Evolutionary conservation across 805 yeast genomes (phyloP), one percentile per base, ranked within the genome.

Genomic region (Candida manassasensis): DNA sequence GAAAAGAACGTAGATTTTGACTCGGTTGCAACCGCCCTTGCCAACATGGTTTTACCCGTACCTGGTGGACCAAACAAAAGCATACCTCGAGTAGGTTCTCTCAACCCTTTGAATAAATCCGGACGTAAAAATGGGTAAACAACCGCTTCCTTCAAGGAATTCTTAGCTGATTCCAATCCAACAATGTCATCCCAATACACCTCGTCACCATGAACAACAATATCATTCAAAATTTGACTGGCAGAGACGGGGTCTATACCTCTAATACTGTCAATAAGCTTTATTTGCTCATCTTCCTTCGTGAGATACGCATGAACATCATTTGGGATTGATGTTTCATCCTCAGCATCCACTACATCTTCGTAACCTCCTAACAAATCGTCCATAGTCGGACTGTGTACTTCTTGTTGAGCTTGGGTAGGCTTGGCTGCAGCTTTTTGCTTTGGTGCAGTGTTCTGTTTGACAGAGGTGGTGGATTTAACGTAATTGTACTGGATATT

Each of bases 61-160:
- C 98, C 98, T 0, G 97, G 97, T 2, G 98, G 97, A 0, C 98
- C 98, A 65, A 88, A 90, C 27, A 90, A 61, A 14, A 90, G 68
- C 95, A 93, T 87, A n/a, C 97, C 97, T 39, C 95, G 66, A 0
- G 95, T 89, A 0, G 97, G 97, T 61, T 89, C 97, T 47, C 97
- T 70, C 35, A 90, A 63, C 0, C 97, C 97, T 40, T 77, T 75
- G 55, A 90, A 93, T 38, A 90, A 67, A 59, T 90, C 97, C 0
- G 97, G 98, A 34, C 97, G 71, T 44, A 93, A 61, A 52, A 90
- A 89, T 16, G 98, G 98, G 55, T 89, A 90, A 10, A 90, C 97
- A 3, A 93, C 96, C 0, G 97, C 85, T 55, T 90, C 98, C 55
- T 88, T 90, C 36, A 90, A 65, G 2, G 96, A 83, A 43, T 74